Percentiles rank a stretch among this genome's conserved stretches.
These are phyloP conservation scores for Zalaria sp. DNA, from an alignment of 2,329 filamentous ascomycete species.

Conservation along the genomic window DNA sequence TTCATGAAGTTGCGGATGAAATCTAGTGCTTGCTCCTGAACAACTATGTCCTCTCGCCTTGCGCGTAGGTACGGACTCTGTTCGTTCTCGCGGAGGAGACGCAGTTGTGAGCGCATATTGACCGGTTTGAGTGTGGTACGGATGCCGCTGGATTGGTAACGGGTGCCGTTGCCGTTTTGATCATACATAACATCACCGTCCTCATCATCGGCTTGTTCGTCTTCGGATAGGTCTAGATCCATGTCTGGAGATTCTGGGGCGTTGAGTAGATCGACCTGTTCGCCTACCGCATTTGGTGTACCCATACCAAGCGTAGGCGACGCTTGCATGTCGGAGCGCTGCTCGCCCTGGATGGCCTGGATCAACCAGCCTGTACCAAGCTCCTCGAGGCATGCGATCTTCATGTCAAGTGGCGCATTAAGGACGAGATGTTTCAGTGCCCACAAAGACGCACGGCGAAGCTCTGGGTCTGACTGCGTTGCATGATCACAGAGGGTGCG, in stretches of 20 bases:
- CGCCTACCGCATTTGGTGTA: conserved; percentile 44
- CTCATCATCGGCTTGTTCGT: conserved; percentile 18
- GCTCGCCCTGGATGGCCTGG: conserved; percentile 54
- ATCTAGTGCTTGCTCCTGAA: conserved; percentile 83
- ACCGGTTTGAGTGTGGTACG: conserved; percentile 17
- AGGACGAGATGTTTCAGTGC: conserved; percentile 82
- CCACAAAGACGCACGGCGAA: conserved; percentile 82
- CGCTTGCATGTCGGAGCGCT: conserved; percentile 22
- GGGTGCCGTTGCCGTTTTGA: conserved; percentile 19
- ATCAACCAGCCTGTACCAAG: conserved; percentile 70
- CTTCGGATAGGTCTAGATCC: conserved; percentile 20
- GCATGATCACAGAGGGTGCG: conserved; percentile 71
- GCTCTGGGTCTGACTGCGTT: conserved; percentile 61
- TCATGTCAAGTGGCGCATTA: conserved; percentile 54
- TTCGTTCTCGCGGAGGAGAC: conserved; percentile 30
- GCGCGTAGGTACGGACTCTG: conserved; percentile 53
- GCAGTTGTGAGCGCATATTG: conserved; percentile 3
- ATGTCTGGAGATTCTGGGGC: conserved; percentile 29
- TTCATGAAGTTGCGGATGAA: conserved; percentile 83
- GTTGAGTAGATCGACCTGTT: conserved; percentile 46
- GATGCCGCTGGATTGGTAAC: conserved; percentile 19
- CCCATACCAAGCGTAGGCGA: conserved; percentile 33
- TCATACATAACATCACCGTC: conserved; percentile 34
- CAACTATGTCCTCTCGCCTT: conserved; percentile 63
- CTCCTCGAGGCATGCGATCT: conserved; percentile 63